Conservation (phyloP, 78 protist genomes). For the Cyanophora paradoxa region DNA sequence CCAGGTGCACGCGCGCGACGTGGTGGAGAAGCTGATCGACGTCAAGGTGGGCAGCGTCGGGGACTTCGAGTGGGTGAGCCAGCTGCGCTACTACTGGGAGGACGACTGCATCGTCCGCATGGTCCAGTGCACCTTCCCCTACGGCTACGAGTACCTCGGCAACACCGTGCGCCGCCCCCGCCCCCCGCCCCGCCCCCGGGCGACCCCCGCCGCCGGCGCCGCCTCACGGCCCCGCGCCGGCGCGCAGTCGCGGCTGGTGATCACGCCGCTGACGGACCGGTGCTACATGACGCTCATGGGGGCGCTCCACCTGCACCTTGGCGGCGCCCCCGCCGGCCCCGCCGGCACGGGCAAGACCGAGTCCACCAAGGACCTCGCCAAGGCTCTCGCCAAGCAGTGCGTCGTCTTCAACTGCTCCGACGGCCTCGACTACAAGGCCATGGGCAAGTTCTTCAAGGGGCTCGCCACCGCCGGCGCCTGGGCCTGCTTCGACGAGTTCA, state of each 20-base stretch:
- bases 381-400: constrained; percentile 75
- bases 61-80: constrained; percentile 79
- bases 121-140: constrained; percentile 41
- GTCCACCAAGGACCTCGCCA: constrained; percentile 72
- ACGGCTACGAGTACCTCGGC: constrained; percentile 90
- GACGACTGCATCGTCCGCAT: constrained; percentile 35
- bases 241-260: no score
- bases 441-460: constrained; percentile 74
- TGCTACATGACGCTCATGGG: constrained; percentile 82
- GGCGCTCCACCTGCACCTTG: constrained; percentile 74
- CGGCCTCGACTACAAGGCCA: constrained; percentile 52
- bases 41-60: neutral
- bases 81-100: constrained; percentile 76
- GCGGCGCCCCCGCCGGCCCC: constrained; percentile 88
- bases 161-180: no score
- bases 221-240: no score
- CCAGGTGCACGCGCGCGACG: constrained; percentile 75
- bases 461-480: constrained; percentile 68
- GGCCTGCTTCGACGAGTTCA: constrained; percentile 89
- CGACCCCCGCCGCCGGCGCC: no score
- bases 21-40: constrained; percentile 36
- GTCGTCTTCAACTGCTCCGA: constrained; percentile 84
- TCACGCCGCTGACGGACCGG: constrained; percentile 79
- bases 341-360: constrained; percentile 92
- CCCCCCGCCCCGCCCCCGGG: no score